Evolutionary conservation across 2,329 filamentous ascomycete species (phyloP).

Genomic region (Aspergillus sergii): DNA sequence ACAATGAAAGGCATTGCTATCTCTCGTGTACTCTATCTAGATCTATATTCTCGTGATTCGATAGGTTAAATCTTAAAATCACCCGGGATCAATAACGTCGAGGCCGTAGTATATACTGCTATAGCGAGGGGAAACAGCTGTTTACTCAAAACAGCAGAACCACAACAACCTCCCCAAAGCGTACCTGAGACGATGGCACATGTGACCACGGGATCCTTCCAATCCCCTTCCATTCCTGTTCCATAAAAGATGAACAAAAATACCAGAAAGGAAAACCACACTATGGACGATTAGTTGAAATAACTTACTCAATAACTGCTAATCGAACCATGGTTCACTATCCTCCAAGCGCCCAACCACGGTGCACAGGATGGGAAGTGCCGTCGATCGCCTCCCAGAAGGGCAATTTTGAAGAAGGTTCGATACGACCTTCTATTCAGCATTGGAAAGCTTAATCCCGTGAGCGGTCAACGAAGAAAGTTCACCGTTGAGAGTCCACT

Average conservation of each 20-base stretch:
- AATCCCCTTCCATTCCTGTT: neutral
- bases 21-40: too few species aligned
- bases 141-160: neutral
- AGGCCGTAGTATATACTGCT: neutral
- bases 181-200: neutral
- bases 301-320: neutral
- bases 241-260: neutral
- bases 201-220: neutral
- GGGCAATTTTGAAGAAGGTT: neutral
- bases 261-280: neutral
- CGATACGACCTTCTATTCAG: neutral
- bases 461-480: neutral
- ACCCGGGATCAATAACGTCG: neutral
- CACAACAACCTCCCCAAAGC: neutral
- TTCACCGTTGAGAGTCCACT: neutral
- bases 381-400: neutral
- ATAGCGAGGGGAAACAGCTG: neutral
- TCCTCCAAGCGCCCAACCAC: neutral
- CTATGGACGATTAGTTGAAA: neutral
- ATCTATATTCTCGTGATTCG: neutral
- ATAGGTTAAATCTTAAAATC: neutral
- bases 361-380: neutral
- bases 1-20: too few species aligned
- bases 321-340: neutral
- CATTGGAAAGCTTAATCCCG: neutral